A percentile compares a stretch with the other conserved stretches of the same genome.
Conservation (phyloP, 345 rosid genomes). For the Chamaenerion angustifolium region DNA sequence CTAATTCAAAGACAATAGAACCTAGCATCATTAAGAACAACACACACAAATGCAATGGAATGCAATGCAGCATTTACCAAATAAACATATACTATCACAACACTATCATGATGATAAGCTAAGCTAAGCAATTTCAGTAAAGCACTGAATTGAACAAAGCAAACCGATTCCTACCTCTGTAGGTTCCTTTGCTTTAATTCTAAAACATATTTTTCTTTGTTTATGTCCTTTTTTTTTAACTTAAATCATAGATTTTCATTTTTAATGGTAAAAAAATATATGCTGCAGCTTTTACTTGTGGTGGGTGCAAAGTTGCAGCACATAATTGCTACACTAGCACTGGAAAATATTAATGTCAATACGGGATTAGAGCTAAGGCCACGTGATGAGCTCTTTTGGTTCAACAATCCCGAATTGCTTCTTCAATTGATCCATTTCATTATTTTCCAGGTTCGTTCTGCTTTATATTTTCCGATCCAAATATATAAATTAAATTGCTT, state of each 20-base stretch:
- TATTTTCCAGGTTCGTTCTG: slow-evolving; percentile 73
- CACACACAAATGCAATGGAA: too few relatives aligned
- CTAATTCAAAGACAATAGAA: slow-evolving; percentile 19
- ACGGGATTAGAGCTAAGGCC: slow-evolving; percentile 49
- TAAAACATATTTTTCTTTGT: neutral
- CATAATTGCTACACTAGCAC: slow-evolving; percentile 75
- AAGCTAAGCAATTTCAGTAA: too few relatives aligned
- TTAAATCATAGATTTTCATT: too few relatives aligned
- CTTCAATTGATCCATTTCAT: slow-evolving; percentile 76
- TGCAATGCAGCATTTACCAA: too few relatives aligned
- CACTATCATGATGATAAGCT: too few relatives aligned
- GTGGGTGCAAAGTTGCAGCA: slow-evolving; percentile 85
- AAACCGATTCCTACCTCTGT: slow-evolving; percentile 66
- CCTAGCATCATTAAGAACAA: too few relatives aligned
- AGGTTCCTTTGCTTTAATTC: slow-evolving; percentile 12
- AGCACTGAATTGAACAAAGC: too few relatives aligned
- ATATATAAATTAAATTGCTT: too few relatives aligned
- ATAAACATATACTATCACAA: too few relatives aligned
- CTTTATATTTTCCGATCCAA: neutral
- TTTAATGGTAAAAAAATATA: neutral
- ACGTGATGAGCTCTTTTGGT: slow-evolving; percentile 94
- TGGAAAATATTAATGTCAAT: slow-evolving; percentile 48
- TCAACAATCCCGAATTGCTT: slow-evolving; percentile 73
- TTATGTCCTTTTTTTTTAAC: too few relatives aligned
- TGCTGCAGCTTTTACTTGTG: slow-evolving; percentile 57